These are phyloP conservation scores for Pseudomassariella vexata DNA, from an alignment of 2,329 filamentous ascomycete genomes.

Conservation along the genomic window DNA sequence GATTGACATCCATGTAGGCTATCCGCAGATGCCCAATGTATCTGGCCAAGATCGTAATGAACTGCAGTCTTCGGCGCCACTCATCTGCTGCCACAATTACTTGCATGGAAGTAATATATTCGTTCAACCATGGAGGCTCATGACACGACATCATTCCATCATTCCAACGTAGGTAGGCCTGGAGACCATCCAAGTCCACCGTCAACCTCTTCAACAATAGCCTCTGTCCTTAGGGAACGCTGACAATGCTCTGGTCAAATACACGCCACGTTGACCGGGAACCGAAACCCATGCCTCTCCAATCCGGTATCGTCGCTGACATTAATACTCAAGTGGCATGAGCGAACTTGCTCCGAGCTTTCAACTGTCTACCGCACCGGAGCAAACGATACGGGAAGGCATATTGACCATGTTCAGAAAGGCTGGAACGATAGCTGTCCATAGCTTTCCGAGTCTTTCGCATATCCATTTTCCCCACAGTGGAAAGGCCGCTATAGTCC, in stretches of 20 bases:
- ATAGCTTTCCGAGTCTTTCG: no score
- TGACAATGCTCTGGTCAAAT: no score
- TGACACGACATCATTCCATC: slow-evolving; percentile 6
- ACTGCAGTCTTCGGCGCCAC: slow-evolving; percentile 17
- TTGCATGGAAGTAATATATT: slow-evolving; percentile 16
- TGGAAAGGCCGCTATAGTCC: slow-evolving; percentile 4
- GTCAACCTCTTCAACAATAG: background rate
- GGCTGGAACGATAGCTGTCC: no score
- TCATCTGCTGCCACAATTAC: slow-evolving; percentile 17
- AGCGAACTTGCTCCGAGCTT: no score
- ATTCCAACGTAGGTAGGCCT: background rate
- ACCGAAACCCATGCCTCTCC: no score
- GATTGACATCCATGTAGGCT: slow-evolving; percentile 8
- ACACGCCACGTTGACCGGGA: no score
- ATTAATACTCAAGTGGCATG: no score
- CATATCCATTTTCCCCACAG: no score
- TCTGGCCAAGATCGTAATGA: slow-evolving; percentile 15
- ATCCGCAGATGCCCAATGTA: slow-evolving; percentile 12
- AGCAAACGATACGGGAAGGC: no score
- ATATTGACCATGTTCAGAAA: no score
- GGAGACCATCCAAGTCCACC: background rate
- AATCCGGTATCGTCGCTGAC: no score
- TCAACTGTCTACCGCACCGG: no score
- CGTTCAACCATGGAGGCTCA: slow-evolving; percentile 14
- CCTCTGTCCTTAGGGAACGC: background rate